These are phyloP conservation scores for Apostasia shenzhenica DNA, from an alignment of 106 monocot species.

Conservation along the genomic window DNA sequence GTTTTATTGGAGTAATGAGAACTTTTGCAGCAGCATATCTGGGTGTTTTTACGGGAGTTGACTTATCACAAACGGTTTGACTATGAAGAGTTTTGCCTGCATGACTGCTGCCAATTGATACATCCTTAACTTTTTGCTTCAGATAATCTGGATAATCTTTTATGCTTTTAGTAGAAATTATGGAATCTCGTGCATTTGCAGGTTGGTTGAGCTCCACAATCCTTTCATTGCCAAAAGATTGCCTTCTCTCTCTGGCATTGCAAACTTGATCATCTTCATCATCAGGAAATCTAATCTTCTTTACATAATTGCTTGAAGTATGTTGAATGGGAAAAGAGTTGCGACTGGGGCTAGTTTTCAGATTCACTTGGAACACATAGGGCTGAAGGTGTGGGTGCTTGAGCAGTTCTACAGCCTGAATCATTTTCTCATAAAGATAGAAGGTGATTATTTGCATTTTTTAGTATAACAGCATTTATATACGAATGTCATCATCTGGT, in stretches of 20 bases:
- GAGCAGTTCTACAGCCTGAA: slow-evolving; percentile 86
- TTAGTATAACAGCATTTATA: neutral
- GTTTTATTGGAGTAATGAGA: slow-evolving; percentile 46
- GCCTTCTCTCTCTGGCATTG: slow-evolving; percentile 39
- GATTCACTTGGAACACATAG: slow-evolving; percentile 71
- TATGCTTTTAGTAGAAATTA: slow-evolving; percentile 43
- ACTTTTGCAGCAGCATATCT: slow-evolving; percentile 36
- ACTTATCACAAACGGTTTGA: slow-evolving; percentile 15
- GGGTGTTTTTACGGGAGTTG: slow-evolving; percentile 27
- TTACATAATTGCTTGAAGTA: slow-evolving; percentile 18
- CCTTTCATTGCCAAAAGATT: slow-evolving; percentile 44
- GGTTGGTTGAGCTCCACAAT: slow-evolving; percentile 32
- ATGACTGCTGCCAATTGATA: slow-evolving; percentile 44
- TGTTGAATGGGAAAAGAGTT: slow-evolving; percentile 43
- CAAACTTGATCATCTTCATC: slow-evolving; percentile 30
- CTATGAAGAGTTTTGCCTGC: slow-evolving; percentile 18
- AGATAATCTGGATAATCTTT: slow-evolving; percentile 34
- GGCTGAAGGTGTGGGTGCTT: slow-evolving; percentile 89
- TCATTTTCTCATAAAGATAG: neutral
- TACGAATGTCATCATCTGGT: neutral
- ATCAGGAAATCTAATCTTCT: slow-evolving; percentile 48
- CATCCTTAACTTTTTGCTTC: slow-evolving; percentile 35
- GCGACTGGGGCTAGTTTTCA: slow-evolving; percentile 46
- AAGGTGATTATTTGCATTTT: neutral
- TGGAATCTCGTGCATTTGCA: slow-evolving; percentile 22